Evolutionary conservation across 179 eudicot genomes (phyloP), one percentile per base, ranked within the genome.

Genomic region (Nepenthes alata): DNA sequence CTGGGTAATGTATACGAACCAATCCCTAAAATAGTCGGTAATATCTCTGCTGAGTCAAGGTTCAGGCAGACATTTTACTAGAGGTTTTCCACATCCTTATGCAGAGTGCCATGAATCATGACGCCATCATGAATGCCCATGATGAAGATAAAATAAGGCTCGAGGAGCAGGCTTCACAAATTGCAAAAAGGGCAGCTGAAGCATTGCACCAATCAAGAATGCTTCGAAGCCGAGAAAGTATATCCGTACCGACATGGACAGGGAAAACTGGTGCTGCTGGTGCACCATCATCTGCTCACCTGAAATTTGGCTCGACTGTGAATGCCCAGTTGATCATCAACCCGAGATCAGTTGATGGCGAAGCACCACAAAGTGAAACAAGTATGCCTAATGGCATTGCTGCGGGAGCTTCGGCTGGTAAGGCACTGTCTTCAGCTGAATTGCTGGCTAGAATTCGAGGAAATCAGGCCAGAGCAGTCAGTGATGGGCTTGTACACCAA

Each of bases 171-270:
- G 98, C 98, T 55, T 85, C 93, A 47, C 85, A 77, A 66, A 85
- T 93, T n/a, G 98, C 98, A 34, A 90, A 82, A 55, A 83, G 95
- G 71, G 98, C 98, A 53, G 97, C 98, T 13, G 95, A 93, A 78
- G 98, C 98, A 36, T 75, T 93, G 59, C 90, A 94, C 15, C 85
- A 85, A 58, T 93, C 98, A 37, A 78, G 97, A 37, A 82, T 90
- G 81, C 83, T 87, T 51, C 73, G 97, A 58, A 87, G 87, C 74
- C 88, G 67, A 70, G 93, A 82, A 73, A 87, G 88, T 54, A 59
- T 90, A 59, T 66, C 98, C 1, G 55, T 90, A 49, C 98, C 98
- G 2, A 93, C 98, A 41, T 93, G 97, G 98, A 93, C 98, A 0
- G 98, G 97, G 25, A 85, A 65, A 74, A 76, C 98, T 1, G 97